Conservation (phyloP, 495 filamentous ascomycete species). For the Xylaria castorea region DNA sequence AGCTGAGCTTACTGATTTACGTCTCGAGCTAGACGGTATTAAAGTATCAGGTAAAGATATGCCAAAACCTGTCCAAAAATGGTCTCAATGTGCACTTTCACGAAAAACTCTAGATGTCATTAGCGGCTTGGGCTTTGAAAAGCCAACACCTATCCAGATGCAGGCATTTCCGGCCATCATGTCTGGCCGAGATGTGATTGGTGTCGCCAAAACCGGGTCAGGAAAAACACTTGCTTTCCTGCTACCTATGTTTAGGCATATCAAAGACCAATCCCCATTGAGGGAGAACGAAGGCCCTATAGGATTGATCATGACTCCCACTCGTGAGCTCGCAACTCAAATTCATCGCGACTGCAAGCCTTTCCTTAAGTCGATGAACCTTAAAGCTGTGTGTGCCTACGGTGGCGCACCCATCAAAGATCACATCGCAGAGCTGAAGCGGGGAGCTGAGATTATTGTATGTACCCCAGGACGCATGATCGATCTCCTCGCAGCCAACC, state of each 20-base stretch:
- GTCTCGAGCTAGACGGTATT: conserved; percentile 91
- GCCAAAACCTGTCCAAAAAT: conserved; percentile 93
- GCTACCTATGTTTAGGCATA: conserved; percentile 95
- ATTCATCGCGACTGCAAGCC: conserved; percentile 94
- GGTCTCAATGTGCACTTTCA: conserved; percentile 92
- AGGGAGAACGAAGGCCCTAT: conserved; percentile 87
- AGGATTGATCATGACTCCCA: conserved; percentile 89
- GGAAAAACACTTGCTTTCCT: conserved; percentile 97
- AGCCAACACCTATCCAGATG: conserved; percentile 90
- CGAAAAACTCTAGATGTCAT: conserved; percentile 90
- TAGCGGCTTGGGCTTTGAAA: conserved; percentile 80
- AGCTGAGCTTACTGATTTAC: conserved; percentile 79
- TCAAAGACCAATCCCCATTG: conserved; percentile 90
- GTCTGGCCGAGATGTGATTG: conserved; percentile 95
- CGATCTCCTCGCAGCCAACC: conserved; percentile 90
- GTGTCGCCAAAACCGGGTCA: conserved; percentile 97
- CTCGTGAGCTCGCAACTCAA: conserved; percentile 91
- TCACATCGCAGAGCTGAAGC: conserved; percentile 95
- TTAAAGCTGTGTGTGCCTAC: conserved; percentile 95
- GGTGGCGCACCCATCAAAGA: conserved; percentile 97
- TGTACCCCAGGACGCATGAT: conserved; percentile 98
- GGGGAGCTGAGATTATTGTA: conserved; percentile 92
- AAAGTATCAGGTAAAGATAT: conserved; percentile 86
- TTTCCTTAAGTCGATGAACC: conserved; percentile 85
- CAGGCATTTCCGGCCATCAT: conserved; percentile 95